Evolutionary conservation across 129 eudicot genomes (phyloP), one percentile per base, ranked within the genome.

Genomic region (Flaveria ramosissima): DNA sequence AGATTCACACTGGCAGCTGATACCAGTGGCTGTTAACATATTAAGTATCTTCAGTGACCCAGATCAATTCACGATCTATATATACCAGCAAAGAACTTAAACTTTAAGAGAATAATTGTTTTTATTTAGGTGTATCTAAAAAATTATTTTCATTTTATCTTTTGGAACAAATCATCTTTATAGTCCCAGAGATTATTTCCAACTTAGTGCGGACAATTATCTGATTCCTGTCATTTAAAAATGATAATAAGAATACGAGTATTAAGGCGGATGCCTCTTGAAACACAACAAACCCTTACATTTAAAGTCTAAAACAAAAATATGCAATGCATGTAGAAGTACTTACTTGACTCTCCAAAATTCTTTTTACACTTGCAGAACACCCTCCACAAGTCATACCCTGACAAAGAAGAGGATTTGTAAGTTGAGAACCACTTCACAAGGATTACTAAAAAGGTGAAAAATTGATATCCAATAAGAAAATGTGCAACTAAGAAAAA

Each of bases 341-440:
- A 80, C 98, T 82, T 76, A 94, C 99, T 80, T 86, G 97, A 78
- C 86, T 88, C 71, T 94, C 99, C 62, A 94, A 82, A 78, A 94
- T 94, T 73, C 96, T 81, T 90, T 91, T 94, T 78, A 94, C 99
- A 56, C 90, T 91, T n/a, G 96, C 96, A 30, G 92, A 93, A 82
- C 99, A 94, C 14, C 99, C 99, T 59, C 99, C 99, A 66, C 99
- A 94, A 11, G 90, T 78, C 99, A 94, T 94, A 48, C 99, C 99
- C 99, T 94, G 59, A 76, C 48, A 84, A 55, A 79, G 16, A 68
- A 57, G 50, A 53, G 23, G 59, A 59, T 42, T 15, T 30, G 27
- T 60, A 39, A 26, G 52, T 61, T 47, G 6, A 64, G 23, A 9
- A 20, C 14, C 56, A 71, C n/a, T 59, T 57, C 46, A 55, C 42